A percentile compares a stretch with the other conserved stretches of the same genome.
Conservation (phyloP, 2,329 filamentous ascomycete species). For the Endothia cerciana region DNA sequence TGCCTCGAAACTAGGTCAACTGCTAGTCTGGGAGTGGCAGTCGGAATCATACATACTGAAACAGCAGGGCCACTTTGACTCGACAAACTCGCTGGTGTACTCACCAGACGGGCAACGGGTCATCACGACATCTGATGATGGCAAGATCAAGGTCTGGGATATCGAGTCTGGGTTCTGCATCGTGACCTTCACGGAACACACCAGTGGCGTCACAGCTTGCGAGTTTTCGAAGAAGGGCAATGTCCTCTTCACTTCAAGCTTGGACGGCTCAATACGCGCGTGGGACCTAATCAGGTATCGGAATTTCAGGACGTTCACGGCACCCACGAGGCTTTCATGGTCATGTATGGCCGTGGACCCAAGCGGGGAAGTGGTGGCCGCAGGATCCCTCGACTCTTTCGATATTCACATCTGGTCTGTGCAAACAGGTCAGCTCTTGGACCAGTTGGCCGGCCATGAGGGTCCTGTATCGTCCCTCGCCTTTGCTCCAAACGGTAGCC, state of each 20-base stretch:
- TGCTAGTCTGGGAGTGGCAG: constrained; percentile 99
- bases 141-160: constrained; percentile 99
- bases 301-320: constrained; percentile 97
- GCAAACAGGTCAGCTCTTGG: constrained; percentile 92
- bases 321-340: constrained; percentile 87
- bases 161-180: constrained; percentile 95
- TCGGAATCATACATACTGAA: constrained; percentile 99
- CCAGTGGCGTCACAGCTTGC: constrained; percentile 89
- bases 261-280: constrained; percentile 91
- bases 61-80: constrained; percentile 96
- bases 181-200: constrained; percentile 97
- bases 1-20: constrained; percentile 89
- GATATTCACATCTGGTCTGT: constrained; percentile 99
- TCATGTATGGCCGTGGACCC: constrained; percentile 96
- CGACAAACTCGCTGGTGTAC: constrained; percentile 91
- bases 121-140: constrained; percentile 92
- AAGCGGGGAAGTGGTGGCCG: constrained; percentile 93
- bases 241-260: constrained; percentile 90
- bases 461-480: constrained; percentile 87
- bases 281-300: constrained; percentile 97
- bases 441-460: constrained; percentile 89
- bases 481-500: constrained; percentile 84
- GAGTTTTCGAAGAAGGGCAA: constrained; percentile 95
- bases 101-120: constrained; percentile 92
- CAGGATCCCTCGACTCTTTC: constrained; percentile 92